phyloP scores from a whole-genome alignment of 2,329 filamentous ascomycete species.

The Colletotrichum lindemuthianum region DNA sequence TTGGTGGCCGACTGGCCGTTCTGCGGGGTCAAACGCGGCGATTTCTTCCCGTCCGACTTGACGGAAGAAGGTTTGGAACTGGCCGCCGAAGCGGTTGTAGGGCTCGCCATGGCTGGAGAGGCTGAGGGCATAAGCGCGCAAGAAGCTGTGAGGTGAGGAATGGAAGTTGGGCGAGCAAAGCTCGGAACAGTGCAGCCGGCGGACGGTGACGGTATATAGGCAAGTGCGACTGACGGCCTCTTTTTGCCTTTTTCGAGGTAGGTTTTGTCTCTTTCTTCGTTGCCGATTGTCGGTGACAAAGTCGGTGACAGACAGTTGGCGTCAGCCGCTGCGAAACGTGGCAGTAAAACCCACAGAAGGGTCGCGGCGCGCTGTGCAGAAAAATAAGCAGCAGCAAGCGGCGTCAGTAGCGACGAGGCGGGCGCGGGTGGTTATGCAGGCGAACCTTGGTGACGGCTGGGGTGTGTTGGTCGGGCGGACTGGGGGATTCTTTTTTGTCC shows the following conservation, averaged over 20 bases:
- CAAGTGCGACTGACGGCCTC: slow-evolving; percentile 19
- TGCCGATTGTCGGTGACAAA: background rate
- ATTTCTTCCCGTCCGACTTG: slow-evolving; percentile 54
- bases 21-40: slow-evolving; percentile 50
- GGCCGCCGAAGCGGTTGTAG: slow-evolving; percentile 47
- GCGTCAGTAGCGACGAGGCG: too few species aligned
- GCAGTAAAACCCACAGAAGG: slow-evolving; percentile 9
- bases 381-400: slow-evolving; percentile 11
- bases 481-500: too few species aligned
- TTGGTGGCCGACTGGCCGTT: slow-evolving; percentile 46
- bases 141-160: background rate
- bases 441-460: slow-evolving; percentile 4
- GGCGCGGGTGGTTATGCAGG: slow-evolving; percentile 20
- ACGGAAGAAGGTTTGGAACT: slow-evolving; percentile 62
- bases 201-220: slow-evolving; percentile 29
- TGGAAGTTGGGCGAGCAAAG: slow-evolving; percentile 10
- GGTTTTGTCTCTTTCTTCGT: slow-evolving; percentile 7
- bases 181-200: background rate
- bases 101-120: slow-evolving; percentile 33
- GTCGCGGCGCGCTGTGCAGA: slow-evolving; percentile 11
- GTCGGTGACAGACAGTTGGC: slow-evolving; percentile 25
- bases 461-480: background rate
- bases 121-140: slow-evolving; percentile 32
- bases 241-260: slow-evolving; percentile 9
- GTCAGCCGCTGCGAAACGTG: slow-evolving; percentile 24